Percentiles rank a stretch among this genome's conserved stretches.
These are phyloP conservation scores for Malus asiatica DNA, from an alignment of 306 rosid genomes.

Conservation along the genomic window DNA sequence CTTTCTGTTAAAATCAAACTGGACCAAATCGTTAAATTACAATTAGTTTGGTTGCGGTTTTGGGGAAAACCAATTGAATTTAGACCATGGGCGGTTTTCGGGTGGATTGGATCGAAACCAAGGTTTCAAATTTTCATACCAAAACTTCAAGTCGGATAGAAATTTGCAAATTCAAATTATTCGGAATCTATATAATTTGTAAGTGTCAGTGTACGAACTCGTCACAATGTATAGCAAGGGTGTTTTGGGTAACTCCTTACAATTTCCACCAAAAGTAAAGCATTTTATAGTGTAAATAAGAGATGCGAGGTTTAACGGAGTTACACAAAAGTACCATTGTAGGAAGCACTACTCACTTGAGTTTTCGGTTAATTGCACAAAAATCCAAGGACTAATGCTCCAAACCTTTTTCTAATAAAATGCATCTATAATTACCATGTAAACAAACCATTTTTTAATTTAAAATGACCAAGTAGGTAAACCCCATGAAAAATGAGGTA, in stretches of 20 bases:
- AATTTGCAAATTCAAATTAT: too few species aligned
- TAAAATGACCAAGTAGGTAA: background rate
- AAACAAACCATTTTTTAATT: background rate
- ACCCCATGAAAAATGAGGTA: background rate
- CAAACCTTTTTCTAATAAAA: background rate
- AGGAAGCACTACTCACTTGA: background rate
- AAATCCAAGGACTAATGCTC: background rate
- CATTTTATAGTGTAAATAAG: background rate
- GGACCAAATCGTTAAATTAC: too few species aligned
- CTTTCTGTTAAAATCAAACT: too few species aligned
- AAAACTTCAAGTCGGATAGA: too few species aligned
- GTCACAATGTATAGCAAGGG: background rate
- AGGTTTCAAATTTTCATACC: too few species aligned
- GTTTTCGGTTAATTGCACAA: too few species aligned
- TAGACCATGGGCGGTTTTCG: too few species aligned
- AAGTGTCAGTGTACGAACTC: too few species aligned
- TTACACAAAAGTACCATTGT: background rate
- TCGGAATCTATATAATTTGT: too few species aligned
- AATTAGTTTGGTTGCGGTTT: too few species aligned
- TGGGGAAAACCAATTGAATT: too few species aligned
- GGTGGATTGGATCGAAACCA: too few species aligned
- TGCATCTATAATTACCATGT: background rate
- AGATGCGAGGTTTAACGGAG: background rate
- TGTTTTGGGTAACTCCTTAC: background rate
- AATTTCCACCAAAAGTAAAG: background rate